Evolutionary conservation across 2,329 filamentous ascomycete species (phyloP).

Genomic region (Zelopaecilomyces penicillatus): DNA sequence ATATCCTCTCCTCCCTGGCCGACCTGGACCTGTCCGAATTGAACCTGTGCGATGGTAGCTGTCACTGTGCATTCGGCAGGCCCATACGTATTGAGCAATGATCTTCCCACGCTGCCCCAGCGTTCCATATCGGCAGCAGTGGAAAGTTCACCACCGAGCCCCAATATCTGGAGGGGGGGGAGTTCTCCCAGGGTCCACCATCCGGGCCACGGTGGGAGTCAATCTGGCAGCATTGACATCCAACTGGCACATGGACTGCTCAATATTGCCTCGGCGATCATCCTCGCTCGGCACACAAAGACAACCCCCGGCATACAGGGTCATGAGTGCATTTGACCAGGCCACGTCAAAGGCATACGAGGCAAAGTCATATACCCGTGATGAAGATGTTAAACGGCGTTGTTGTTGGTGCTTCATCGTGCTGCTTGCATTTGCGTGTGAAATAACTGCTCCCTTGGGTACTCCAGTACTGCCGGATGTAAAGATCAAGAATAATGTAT

Average conservation of each 20-base stretch:
- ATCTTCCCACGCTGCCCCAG: background rate
- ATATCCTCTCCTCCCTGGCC: background rate
- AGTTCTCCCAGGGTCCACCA: background rate
- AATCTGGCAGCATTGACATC: background rate
- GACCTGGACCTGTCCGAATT: background rate
- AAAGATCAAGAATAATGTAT: constrained; percentile 13
- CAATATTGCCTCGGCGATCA: background rate
- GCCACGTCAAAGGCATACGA: constrained; percentile 15
- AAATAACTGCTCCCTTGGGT: constrained; percentile 17
- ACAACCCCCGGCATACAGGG: constrained; percentile 12
- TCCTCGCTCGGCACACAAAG: constrained; percentile 13
- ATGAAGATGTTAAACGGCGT: constrained; percentile 9
- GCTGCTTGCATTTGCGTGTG: constrained; percentile 12
- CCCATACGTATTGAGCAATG: constrained; percentile 6
- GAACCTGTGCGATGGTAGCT: background rate
- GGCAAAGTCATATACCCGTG: constrained; percentile 17
- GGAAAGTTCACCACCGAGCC: constrained; percentile 2
- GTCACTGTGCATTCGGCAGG: constrained; percentile 3
- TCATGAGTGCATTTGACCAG: constrained; percentile 13
- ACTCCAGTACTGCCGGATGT: constrained; percentile 13
- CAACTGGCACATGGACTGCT: background rate
- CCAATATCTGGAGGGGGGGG: background rate
- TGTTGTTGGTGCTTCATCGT: constrained; percentile 11
- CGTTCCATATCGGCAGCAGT: background rate
- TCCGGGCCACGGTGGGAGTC: background rate